Evolutionary conservation across 2,329 filamentous ascomycete species (phyloP).

Genomic region (Aspergillus fumigatiaffinis): DNA sequence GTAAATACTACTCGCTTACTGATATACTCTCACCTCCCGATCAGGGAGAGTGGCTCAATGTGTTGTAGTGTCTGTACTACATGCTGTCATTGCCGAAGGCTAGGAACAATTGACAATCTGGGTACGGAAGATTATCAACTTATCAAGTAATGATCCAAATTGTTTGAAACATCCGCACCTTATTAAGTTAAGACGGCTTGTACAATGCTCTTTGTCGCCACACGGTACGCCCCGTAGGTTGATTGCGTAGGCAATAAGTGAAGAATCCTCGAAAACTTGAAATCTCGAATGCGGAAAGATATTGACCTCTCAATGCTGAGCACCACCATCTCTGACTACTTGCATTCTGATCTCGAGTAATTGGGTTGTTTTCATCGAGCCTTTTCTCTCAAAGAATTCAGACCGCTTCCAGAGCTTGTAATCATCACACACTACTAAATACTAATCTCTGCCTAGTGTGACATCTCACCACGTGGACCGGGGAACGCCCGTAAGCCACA

Average conservation of each 20-base stretch:
- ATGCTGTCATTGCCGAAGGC: background rate
- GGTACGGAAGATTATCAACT: background rate
- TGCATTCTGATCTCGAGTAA: background rate
- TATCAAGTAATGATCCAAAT: background rate
- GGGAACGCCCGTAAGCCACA: no score
- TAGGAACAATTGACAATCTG: background rate
- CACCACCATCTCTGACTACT: background rate
- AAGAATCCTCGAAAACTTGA: background rate
- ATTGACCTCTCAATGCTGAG: background rate
- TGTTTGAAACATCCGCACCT: background rate
- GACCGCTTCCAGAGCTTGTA: background rate
- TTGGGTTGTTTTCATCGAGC: background rate
- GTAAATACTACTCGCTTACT: background rate
- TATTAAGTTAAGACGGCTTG: background rate
- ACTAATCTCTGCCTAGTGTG: background rate
- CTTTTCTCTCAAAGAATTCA: background rate
- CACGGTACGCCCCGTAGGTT: background rate
- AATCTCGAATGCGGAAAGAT: background rate
- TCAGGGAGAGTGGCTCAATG: background rate
- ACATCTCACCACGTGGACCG: background rate
- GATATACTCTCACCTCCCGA: background rate
- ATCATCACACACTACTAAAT: background rate
- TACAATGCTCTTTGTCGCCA: background rate
- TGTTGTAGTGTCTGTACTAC: background rate
- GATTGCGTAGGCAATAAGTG: no score